A percentile compares a stretch with the other conserved stretches of the same genome.
Conservation (phyloP, 2,329 filamentous ascomycete genomes). For the Neofusicoccum parvum region DNA sequence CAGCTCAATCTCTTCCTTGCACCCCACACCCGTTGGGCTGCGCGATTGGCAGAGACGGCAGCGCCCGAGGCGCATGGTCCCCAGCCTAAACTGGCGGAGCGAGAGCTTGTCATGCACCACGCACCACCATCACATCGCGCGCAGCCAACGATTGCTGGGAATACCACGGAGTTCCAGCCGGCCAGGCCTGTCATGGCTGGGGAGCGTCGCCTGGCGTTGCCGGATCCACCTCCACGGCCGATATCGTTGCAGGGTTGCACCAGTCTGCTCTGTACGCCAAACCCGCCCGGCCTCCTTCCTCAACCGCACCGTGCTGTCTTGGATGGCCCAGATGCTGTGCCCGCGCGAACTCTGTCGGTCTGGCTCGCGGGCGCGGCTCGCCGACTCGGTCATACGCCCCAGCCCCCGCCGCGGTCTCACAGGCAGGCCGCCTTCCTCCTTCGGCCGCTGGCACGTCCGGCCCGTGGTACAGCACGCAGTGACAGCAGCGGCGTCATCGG, state of each 20-base stretch:
- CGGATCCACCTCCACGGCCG: slow-evolving; percentile 25
- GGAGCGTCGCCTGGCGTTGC: slow-evolving; percentile 36
- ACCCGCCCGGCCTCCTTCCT: slow-evolving; percentile 17
- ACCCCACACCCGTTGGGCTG: slow-evolving; percentile 18
- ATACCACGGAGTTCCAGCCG: slow-evolving; percentile 6
- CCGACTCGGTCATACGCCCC: not conserved
- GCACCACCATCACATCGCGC: slow-evolving; percentile 14
- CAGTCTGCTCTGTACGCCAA: slow-evolving; percentile 16
- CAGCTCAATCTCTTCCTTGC: slow-evolving; percentile 20
- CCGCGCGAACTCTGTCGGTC: slow-evolving; percentile 14
- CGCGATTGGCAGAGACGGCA: slow-evolving; percentile 20
- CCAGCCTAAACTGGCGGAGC: slow-evolving; percentile 24
- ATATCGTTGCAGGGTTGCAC: slow-evolving; percentile 16
- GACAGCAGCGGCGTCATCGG: slow-evolving; percentile 17
- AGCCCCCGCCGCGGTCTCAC: slow-evolving; percentile 4
- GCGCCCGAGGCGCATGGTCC: slow-evolving; percentile 21
- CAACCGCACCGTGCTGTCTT: slow-evolving; percentile 17
- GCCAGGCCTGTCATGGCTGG: not conserved
- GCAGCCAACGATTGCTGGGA: slow-evolving; percentile 11
- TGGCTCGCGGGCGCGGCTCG: not conserved
- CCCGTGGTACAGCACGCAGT: slow-evolving; percentile 18
- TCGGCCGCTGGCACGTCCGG: slow-evolving; percentile 11
- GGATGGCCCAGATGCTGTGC: slow-evolving; percentile 12
- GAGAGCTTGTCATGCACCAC: slow-evolving; percentile 39
- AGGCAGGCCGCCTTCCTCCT: slow-evolving; percentile 7